These are phyloP conservation scores for Mycena chlorophos DNA, from an alignment of 768 basidiomycete genomes.

Conservation along the genomic window DNA sequence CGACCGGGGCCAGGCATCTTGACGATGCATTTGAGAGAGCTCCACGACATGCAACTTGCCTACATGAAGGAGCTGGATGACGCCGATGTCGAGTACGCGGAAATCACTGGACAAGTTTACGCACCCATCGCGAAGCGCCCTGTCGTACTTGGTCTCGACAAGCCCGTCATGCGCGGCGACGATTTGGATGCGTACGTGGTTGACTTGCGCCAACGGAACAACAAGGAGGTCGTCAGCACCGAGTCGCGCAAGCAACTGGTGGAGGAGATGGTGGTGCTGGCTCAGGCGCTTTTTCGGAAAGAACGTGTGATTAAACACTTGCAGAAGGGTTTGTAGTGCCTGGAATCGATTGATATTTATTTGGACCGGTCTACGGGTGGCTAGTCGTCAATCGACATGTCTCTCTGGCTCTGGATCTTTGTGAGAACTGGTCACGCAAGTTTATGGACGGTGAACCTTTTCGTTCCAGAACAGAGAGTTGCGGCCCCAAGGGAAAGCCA, in stretches of 20 bases:
- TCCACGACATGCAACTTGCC: conserved; percentile 7
- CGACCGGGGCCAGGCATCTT: conserved; percentile 13
- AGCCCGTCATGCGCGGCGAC: conserved; percentile 8
- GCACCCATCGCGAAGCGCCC: conserved; percentile 7
- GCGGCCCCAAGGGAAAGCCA: conserved; percentile 80
- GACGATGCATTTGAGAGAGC: conserved; percentile 13
- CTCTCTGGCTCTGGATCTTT: conserved; percentile 17
- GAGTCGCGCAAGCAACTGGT: conserved; percentile 9
- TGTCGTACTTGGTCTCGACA: conserved; percentile 13
- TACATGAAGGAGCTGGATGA: conserved; percentile 24
- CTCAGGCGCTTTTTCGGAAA: conserved; percentile 18
- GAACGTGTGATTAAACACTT: conserved; percentile 23
- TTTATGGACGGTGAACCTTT: conserved; percentile 40
- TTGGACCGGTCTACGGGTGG: conserved; percentile 5
- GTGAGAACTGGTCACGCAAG: background rate
- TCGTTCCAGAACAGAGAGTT: conserved; percentile 85
- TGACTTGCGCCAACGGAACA: conserved; percentile 20
- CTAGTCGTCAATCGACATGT: conserved; percentile 23
- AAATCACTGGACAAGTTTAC: conserved; percentile 10
- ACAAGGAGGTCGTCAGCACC: conserved; percentile 18
- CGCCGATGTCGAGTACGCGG: conserved; percentile 18
- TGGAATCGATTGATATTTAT: conserved; percentile 1
- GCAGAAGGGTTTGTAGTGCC: conserved; percentile 6
- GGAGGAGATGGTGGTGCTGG: conserved; percentile 14
- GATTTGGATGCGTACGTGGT: conserved; percentile 12